Evolutionary conservation across 495 filamentous ascomycete species (phyloP).

Genomic region (Barbatosphaeria neglecta): DNA sequence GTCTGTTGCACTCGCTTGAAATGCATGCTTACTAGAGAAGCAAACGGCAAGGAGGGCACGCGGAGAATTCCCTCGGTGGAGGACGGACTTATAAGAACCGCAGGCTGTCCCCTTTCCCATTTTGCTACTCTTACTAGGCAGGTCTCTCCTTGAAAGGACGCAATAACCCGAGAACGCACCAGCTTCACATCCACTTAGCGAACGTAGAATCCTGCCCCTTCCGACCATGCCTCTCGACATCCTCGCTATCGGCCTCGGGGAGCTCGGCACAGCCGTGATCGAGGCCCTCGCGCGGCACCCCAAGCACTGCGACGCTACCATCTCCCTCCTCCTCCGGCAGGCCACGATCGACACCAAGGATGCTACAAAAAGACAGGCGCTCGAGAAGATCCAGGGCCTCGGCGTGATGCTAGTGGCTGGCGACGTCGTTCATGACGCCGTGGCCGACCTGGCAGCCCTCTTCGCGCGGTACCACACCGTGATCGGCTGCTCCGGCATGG

Average conservation of each 20-base stretch:
- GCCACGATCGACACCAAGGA: slow-evolving; percentile 24
- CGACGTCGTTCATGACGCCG: slow-evolving; percentile 32
- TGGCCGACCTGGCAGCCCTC: slow-evolving; percentile 24
- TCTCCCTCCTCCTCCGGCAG: slow-evolving; percentile 41
- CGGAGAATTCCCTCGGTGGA: too few species aligned
- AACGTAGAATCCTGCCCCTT: not conserved
- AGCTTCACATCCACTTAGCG: not conserved
- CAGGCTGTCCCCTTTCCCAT: too few species aligned
- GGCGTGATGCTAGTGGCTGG: slow-evolving; percentile 30
- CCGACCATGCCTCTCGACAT: slow-evolving; percentile 14
- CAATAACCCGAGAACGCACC: too few species aligned
- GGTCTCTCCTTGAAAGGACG: too few species aligned
- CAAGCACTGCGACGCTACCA: slow-evolving; percentile 10
- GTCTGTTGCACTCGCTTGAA: too few species aligned
- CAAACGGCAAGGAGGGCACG: too few species aligned
- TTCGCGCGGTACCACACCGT: slow-evolving; percentile 40
- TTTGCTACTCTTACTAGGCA: too few species aligned
- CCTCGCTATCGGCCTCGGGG: slow-evolving; percentile 50
- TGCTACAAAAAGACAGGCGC: slow-evolving; percentile 13
- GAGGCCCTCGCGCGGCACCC: slow-evolving; percentile 32
- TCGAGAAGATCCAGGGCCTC: slow-evolving; percentile 14
- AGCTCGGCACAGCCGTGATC: slow-evolving; percentile 46
- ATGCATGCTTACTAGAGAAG: too few species aligned
- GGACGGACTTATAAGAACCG: too few species aligned
- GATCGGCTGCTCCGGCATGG: slow-evolving; percentile 45